Evolutionary conservation across 2,329 filamentous ascomycete species (phyloP), one percentile per base, ranked within the genome.

Genomic region (Stagonosporopsis vannaccii): DNA sequence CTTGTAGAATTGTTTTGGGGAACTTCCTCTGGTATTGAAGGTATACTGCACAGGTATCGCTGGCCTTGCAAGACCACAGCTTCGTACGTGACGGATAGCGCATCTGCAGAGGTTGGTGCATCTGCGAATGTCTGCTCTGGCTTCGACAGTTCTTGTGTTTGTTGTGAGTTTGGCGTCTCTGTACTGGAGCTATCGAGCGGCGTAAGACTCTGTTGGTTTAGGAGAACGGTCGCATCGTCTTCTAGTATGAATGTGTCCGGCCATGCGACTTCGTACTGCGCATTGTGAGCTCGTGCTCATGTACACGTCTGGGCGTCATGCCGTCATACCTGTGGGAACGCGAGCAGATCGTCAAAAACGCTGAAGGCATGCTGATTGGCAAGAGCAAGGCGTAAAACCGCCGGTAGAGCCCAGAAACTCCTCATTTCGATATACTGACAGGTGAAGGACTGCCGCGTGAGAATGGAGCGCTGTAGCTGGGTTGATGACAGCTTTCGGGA

Each of bases 281-380:
- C 5, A 13, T 25, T 23, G 17, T 53, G 53, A 69, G 62, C 55
- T 54, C 52, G 22, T 49, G 35, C 36, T 28, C 50, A 26, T 23
- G 25, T 11, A 6, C 17, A 7, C 15, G 25, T 25, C 19, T 13
- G 37, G 4, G 12, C 9, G 11, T 45, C 20, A 51, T 51, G 45
- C 55, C 47, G 60, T 59, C 81, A 61, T 81, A 94, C 91, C 84
- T 95, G 91, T 11, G 93, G 93, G 77, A 90, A 92, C 17, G 92
- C 92, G 53, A 96, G 83, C 47, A 97, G 77, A 73, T 97, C 93
- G 72, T 96, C 91, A 69, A 95, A 88, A 53, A 96, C 90, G 78
- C 89, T 96, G 80, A 97, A 97, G 19, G 82, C 77, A 63, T 83
- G 82, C 67, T 84, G 82, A 66, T 76, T 84, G 42, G 82, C 84